A percentile compares a stretch with the other conserved stretches of the same genome.
Conservation (phyloP, 352 stramenopile genomes). For the Pythium aquatile region DNA sequence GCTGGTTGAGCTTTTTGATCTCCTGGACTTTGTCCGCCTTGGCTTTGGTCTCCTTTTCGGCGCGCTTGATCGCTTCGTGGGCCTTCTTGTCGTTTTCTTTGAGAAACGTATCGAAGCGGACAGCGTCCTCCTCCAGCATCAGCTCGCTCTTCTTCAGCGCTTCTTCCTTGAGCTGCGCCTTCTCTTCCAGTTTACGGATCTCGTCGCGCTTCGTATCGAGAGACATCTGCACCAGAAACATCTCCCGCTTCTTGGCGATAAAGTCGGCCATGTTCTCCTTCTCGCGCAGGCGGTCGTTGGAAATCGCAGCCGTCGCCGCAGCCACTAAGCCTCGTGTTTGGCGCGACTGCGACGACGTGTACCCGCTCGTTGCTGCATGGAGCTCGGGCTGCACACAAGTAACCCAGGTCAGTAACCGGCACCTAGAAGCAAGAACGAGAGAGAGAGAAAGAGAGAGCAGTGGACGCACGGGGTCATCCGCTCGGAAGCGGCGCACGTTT, state of each 20-base stretch:
- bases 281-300: slow-evolving; percentile 85
- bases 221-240: slow-evolving; percentile 96
- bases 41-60: slow-evolving; percentile 92
- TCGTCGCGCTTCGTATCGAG: slow-evolving; percentile 96
- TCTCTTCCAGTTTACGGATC: slow-evolving; percentile 96
- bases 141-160: slow-evolving; percentile 94
- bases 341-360: slow-evolving; percentile 65
- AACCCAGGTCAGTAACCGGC: not conserved
- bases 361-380: slow-evolving; percentile 39
- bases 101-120: slow-evolving; percentile 96
- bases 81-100: slow-evolving; percentile 98
- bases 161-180: slow-evolving; percentile 94
- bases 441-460: not conserved
- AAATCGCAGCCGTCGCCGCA: slow-evolving; percentile 77
- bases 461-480: slow-evolving; percentile 49
- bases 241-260: slow-evolving; percentile 95
- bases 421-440: no score
- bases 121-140: slow-evolving; percentile 95
- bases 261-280: slow-evolving; percentile 96
- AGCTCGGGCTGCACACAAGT: not conserved
- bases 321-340: slow-evolving; percentile 77
- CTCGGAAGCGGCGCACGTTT: slow-evolving; percentile 76
- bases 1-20: slow-evolving; percentile 95
- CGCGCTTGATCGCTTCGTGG: slow-evolving; percentile 94
- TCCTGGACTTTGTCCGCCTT: slow-evolving; percentile 94